Evolutionary conservation across 345 rosid genomes (phyloP).

Genomic region (Kandelia obovata): DNA sequence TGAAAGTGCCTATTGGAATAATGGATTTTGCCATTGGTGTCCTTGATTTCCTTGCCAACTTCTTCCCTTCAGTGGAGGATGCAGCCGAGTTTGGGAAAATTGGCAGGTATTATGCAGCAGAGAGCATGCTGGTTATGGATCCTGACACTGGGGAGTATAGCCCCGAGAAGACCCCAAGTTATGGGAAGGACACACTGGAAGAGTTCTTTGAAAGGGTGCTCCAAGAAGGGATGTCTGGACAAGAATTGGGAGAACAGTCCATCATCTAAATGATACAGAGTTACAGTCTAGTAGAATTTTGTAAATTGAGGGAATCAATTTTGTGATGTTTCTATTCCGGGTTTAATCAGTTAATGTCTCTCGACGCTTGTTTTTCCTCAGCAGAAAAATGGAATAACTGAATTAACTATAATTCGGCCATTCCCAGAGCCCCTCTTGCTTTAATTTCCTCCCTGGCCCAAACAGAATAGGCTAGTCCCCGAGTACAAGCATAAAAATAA

Average conservation of each 20-base stretch:
- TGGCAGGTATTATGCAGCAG: constrained; percentile 91
- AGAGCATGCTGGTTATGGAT: constrained; percentile 87
- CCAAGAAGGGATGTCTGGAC: constrained; percentile 91
- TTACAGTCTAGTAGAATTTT: constrained; percentile 9
- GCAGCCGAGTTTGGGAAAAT: constrained; percentile 97
- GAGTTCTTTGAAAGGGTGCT: constrained; percentile 73
- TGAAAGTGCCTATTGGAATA: constrained; percentile 84
- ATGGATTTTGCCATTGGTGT: constrained; percentile 81
- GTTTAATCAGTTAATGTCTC: no score
- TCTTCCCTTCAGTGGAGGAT: constrained; percentile 76
- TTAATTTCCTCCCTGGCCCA: no score
- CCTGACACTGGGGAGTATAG: constrained; percentile 79
- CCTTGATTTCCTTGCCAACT: constrained; percentile 64
- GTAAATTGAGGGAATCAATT: constrained; percentile 13
- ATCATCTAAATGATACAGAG: constrained; percentile 41
- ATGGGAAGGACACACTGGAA: constrained; percentile 82
- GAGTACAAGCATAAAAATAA: no score
- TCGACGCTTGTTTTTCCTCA: no score
- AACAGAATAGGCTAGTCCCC: no score
- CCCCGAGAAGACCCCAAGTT: constrained; percentile 84
- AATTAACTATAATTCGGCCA: no score
- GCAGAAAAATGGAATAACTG: no score
- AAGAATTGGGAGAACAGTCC: constrained; percentile 87
- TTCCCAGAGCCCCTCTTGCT: no score
- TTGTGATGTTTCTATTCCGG: constrained; percentile 12